A percentile compares a stretch with the other conserved stretches of the same genome.
phyloP scores from a whole-genome alignment of 768 basidiomycete species.

The Mycena capillaripes region DNA sequence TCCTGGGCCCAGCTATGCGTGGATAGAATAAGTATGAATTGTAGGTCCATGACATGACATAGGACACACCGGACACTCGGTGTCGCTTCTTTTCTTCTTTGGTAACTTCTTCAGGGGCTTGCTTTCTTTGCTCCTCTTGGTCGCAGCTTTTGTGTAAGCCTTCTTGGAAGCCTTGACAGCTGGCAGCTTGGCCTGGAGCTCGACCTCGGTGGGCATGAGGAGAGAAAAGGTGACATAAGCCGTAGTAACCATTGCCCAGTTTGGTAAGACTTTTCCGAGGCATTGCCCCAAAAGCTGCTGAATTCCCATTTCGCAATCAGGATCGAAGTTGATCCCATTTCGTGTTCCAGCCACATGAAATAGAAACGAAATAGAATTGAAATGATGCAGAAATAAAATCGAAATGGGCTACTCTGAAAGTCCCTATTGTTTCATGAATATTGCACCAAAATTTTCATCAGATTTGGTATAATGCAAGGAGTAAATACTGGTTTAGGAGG shows the following conservation, averaged over 20 bases:
- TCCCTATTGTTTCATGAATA: no score
- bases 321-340: no score
- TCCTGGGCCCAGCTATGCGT: neutral
- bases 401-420: no score
- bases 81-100: neutral
- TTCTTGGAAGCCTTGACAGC: neutral
- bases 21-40: neutral
- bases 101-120: neutral
- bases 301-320: no score
- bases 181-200: neutral
- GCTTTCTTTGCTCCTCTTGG: neutral
- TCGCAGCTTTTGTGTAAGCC: neutral
- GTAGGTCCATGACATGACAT: neutral
- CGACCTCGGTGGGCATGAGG: neutral
- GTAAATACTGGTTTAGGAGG: no score
- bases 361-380: no score
- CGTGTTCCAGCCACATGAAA: no score
- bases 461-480: no score
- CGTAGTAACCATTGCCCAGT: neutral
- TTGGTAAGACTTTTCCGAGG: no score
- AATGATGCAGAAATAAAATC: no score
- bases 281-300: no score
- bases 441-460: no score
- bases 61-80: neutral
- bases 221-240: neutral